phyloP scores from a whole-genome alignment of 23 red algal genomes.

The Agarophyton chilense region DNA sequence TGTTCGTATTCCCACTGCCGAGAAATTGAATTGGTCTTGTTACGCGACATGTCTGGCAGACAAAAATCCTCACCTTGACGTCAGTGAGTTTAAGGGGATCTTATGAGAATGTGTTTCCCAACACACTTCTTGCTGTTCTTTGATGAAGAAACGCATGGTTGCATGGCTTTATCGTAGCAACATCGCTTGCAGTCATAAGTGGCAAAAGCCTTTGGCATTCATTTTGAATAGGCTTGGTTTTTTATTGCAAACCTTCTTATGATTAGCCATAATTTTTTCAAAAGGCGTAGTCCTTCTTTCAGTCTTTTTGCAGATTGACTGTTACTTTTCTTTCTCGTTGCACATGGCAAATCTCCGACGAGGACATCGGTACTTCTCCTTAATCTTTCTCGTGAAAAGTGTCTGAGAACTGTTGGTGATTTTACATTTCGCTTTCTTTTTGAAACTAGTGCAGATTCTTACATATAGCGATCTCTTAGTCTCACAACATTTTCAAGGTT shows the following conservation, averaged over 20 bases:
- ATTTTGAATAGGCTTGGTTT: neutral
- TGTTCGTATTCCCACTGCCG: too few species aligned
- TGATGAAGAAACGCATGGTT: neutral
- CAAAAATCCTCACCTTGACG: neutral
- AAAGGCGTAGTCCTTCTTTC: slow-evolving; percentile 1
- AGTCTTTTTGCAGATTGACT: neutral
- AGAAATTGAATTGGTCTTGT: too few species aligned
- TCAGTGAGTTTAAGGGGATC: neutral
- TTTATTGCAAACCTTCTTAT: neutral
- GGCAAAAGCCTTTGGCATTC: slow-evolving; percentile 6
- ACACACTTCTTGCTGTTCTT: neutral
- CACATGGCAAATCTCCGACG: slow-evolving; percentile 13
- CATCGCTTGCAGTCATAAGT: neutral
- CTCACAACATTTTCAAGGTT: neutral
- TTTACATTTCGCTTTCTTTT: slow-evolving; percentile 19
- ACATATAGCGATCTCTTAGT: neutral
- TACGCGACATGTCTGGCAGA: too few species aligned
- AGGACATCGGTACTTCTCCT: slow-evolving; percentile 17
- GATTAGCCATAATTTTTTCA: neutral
- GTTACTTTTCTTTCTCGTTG: neutral
- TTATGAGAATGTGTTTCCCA: neutral
- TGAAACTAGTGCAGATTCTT: neutral
- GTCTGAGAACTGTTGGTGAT: neutral
- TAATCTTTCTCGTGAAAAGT: neutral
- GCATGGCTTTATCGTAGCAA: neutral